These are phyloP conservation scores for Saccharomyces pastorianus DNA, from an alignment of 1,139 yeast genomes.

Conservation along the genomic window DNA sequence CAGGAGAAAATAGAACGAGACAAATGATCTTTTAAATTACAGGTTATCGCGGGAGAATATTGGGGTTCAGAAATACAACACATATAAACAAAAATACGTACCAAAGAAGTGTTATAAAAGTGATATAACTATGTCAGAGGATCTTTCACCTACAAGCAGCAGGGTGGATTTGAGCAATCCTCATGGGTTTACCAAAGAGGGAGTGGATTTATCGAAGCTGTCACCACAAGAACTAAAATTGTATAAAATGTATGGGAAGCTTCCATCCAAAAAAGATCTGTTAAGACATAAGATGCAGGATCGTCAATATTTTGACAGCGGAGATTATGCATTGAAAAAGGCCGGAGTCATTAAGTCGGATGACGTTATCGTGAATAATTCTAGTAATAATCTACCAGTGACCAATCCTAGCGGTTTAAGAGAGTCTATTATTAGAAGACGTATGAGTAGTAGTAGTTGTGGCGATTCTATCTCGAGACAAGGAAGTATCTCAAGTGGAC, in stretches of 20 bases:
- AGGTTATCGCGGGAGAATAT: background rate
- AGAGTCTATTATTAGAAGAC: constrained; percentile 27
- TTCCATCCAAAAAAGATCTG: constrained; percentile 81
- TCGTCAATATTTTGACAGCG: constrained; percentile 91
- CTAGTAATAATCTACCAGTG: constrained; percentile 28
- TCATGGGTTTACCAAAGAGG: constrained; percentile 12
- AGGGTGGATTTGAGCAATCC: constrained; percentile 17
- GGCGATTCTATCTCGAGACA: constrained; percentile 26
- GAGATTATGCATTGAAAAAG: constrained; percentile 92
- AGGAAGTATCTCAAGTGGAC: constrained; percentile 32
- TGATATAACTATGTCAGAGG: constrained; percentile 13
- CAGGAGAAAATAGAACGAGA: background rate
- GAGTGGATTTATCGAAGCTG: constrained; percentile 47
- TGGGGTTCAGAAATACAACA: background rate
- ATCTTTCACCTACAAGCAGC: constrained; percentile 27
- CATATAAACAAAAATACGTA: background rate
- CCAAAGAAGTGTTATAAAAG: background rate
- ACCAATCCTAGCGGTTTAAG: constrained; percentile 31
- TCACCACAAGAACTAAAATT: constrained; percentile 63
- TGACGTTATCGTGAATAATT: constrained; percentile 16
- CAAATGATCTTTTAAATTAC: background rate
- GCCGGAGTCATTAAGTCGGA: constrained; percentile 33
- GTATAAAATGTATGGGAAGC: constrained; percentile 75
- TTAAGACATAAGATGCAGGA: constrained; percentile 75
- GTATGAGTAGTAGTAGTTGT: constrained; percentile 31